A percentile compares a stretch with the other conserved stretches of the same genome.
Conservation (phyloP, 164 flowering plant species). For the Warburgia ugandensis region DNA sequence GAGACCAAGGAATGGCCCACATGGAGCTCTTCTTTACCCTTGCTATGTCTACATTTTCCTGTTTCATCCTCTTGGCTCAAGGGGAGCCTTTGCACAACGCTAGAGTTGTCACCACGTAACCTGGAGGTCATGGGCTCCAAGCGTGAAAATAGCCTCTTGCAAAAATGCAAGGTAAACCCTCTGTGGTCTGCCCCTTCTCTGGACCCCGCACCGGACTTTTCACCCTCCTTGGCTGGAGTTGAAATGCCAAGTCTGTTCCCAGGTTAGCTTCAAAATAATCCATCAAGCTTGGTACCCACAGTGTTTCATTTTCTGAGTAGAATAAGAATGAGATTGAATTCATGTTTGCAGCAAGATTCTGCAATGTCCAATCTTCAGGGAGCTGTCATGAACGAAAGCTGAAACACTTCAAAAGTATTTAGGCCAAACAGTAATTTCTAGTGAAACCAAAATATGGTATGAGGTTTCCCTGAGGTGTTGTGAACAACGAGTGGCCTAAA, state of each 20-base stretch:
- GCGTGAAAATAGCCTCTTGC: no score
- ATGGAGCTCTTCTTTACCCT: slow-evolving; percentile 51
- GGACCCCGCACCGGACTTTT: no score
- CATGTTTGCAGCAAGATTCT: slow-evolving; percentile 3
- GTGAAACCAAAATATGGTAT: no score
- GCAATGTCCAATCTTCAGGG: slow-evolving; percentile 37
- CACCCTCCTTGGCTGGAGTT: slow-evolving; percentile 31
- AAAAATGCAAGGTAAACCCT: no score
- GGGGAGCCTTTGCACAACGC: no score
- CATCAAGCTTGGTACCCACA: slow-evolving; percentile 35
- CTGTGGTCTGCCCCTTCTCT: no score
- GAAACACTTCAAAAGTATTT: neutral
- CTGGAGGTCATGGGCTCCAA: no score
- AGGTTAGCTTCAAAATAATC: slow-evolving; percentile 38
- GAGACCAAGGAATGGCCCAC: slow-evolving; percentile 25
- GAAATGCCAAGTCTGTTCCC: slow-evolving; percentile 34
- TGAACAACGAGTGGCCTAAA: neutral
- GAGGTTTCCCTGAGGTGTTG: no score
- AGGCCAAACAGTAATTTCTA: no score
- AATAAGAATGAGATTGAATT: slow-evolving; percentile 17
- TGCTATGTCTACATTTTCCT: slow-evolving; percentile 28
- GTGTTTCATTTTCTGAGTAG: slow-evolving; percentile 41
- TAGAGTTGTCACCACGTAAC: no score
- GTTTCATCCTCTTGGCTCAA: no score
- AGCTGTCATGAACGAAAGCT: slow-evolving; percentile 29